Percentiles rank a stretch among this genome's conserved stretches.
Evolutionary conservation across 2,329 filamentous ascomycete genomes (phyloP).

Genomic region (Clarireedia homoeocarpa): DNA sequence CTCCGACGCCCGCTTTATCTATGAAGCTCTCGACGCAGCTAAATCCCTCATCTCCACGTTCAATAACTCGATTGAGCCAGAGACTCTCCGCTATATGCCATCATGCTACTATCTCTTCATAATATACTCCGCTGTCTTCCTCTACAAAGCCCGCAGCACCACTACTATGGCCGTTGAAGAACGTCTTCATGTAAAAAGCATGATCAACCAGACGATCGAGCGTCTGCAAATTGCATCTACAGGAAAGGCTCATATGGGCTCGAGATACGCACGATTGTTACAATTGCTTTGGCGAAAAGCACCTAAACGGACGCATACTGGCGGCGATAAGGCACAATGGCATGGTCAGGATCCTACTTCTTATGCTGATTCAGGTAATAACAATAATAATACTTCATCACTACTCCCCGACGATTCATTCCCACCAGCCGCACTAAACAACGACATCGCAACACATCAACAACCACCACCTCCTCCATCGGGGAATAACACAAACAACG

Average conservation of each 20-base stretch:
- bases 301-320: conserved; percentile 9
- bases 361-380: background rate
- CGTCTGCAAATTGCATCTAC: conserved; percentile 51
- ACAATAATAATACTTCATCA: background rate
- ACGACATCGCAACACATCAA: background rate
- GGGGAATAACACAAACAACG: background rate
- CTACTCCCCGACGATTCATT: background rate
- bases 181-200: conserved; percentile 42
- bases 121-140: conserved; percentile 57
- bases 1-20: conserved; percentile 58
- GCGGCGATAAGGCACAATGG: background rate
- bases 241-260: conserved; percentile 51
- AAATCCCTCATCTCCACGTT: conserved; percentile 53
- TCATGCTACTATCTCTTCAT: conserved; percentile 53
- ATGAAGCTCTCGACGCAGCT: conserved; percentile 56
- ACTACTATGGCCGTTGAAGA: conserved; percentile 36
- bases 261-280: conserved; percentile 52
- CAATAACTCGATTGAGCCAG: conserved; percentile 51
- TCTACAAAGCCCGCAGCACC: conserved; percentile 45
- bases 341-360: background rate
- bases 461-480: background rate
- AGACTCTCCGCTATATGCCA: conserved; percentile 55
- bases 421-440: background rate
- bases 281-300: conserved; percentile 49
- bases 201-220: conserved; percentile 51